Evolutionary conservation across 768 basidiomycete genomes (phyloP), one percentile per base, ranked within the genome.

Genomic region (Stropharia rugosoannulata): DNA sequence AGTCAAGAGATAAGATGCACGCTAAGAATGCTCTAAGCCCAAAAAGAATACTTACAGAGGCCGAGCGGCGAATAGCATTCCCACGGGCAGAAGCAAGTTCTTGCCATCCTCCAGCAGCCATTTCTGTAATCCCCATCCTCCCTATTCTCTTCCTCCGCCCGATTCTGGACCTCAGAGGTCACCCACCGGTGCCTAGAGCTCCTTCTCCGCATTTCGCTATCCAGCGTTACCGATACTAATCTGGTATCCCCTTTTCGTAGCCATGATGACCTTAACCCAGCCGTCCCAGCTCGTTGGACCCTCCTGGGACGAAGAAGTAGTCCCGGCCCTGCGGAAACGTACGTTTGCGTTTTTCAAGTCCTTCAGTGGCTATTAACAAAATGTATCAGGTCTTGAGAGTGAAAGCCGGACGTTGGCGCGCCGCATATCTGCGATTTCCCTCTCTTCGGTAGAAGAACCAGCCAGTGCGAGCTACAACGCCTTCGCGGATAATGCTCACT

Each of bases 271-370:
- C 43, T 68, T 76, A 45, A 77, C 74, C 46, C 77, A 78, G 68
- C 68, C 77, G 55, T 72, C 75, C 49, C 63, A 70, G 42, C 60
- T 72, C 43, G 73, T 75, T 48, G 73, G 77, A 41, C 81, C 86
- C 48, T 78, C 83, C 37, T 93, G 90, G 89, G 90, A 91, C 69
- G 89, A 90, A 66, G 82, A 82, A 36, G 90, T 93, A 54, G 91
- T 93, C 29, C 91, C 90, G 52, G 79, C 87, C 39, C 76, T 93
- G 37, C 81, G 90, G 62, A 89, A 91, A 78, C 80, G 89, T 92
- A 75, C 65, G 81, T 76, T 44, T 55, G 58, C 54, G 16, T 47
- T 49, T 38, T n/a, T 32, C 16, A n/a, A 25, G 11, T 25, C 43
- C 39, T 29, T 38, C 25, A 25, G 25, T 13, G 50, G 36, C 15